Evolutionary conservation across 768 basidiomycete genomes (phyloP).

Genomic region (Mycena galopus): DNA sequence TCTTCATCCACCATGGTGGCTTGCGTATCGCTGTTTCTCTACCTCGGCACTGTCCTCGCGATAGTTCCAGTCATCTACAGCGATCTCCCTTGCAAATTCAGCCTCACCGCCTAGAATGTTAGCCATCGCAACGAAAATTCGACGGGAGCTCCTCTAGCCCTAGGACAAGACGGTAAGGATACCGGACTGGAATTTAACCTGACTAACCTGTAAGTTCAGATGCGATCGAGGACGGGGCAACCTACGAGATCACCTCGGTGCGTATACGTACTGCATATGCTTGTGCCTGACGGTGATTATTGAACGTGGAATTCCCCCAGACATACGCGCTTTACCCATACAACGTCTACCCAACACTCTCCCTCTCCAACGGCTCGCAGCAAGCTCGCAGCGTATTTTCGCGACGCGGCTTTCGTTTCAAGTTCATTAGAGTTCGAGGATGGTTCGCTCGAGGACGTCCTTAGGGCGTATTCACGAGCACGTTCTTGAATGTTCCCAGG

Average conservation of each 20-base stretch:
- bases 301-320: conserved; percentile 38
- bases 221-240: not conserved
- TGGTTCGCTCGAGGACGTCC: too few species aligned
- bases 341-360: conserved; percentile 59
- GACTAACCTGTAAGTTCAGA: not conserved
- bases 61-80: conserved; percentile 8
- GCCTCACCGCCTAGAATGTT: conserved; percentile 59
- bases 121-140: conserved; percentile 56
- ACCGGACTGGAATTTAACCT: not conserved
- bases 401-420: conserved; percentile 30
- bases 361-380: conserved; percentile 51
- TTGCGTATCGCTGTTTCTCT: not conserved
- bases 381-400: too few species aligned
- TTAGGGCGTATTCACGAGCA: too few species aligned
- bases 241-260: conserved; percentile 10
- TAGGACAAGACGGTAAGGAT: conserved; percentile 44
- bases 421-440: too few species aligned
- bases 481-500: too few species aligned
- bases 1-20: not conserved
- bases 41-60: not conserved
- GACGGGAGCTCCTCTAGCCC: conserved; percentile 62
- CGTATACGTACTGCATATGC: not conserved
- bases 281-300: not conserved
- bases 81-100: conserved; percentile 55
- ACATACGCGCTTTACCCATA: conserved; percentile 65